phyloP scores from a whole-genome alignment of 2,329 filamentous ascomycete genomes.

The Claviceps sp. region DNA sequence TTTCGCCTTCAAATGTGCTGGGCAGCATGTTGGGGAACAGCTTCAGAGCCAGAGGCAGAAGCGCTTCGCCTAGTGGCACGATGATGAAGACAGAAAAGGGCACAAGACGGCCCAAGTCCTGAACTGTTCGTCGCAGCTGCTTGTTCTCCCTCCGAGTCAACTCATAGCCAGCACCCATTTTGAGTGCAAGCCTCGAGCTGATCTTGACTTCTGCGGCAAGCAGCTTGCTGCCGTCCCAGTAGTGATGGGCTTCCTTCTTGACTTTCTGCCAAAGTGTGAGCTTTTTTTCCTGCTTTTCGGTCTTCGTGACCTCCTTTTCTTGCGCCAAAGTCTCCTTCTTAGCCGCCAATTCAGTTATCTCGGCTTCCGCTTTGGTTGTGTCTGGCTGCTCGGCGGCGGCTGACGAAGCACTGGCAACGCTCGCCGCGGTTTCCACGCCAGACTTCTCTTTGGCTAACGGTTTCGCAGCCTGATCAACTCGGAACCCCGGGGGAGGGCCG shows the following conservation, averaged over 20 bases:
- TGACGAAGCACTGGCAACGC: constrained; percentile 15
- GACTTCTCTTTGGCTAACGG: constrained; percentile 49
- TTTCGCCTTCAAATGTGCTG: constrained; percentile 90
- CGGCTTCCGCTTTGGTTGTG: constrained; percentile 26
- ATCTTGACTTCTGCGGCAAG: constrained; percentile 86
- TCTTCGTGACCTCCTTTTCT: constrained; percentile 43
- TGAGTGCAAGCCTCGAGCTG: constrained; percentile 78
- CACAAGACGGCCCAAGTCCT: constrained; percentile 82
- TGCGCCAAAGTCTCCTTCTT: constrained; percentile 48
- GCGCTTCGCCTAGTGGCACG: constrained; percentile 86
- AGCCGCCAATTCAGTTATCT: constrained; percentile 47
- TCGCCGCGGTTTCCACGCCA: constrained; percentile 18
- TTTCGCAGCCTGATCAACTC: constrained; percentile 79
- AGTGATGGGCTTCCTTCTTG: constrained; percentile 86
- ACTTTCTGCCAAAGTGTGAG: constrained; percentile 82
- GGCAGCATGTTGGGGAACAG: constrained; percentile 95
- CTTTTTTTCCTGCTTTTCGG: constrained; percentile 64
- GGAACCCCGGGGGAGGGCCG: constrained; percentile 79
- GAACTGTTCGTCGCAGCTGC: constrained; percentile 84
- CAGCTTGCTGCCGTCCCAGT: constrained; percentile 97
- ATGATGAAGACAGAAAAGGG: constrained; percentile 97
- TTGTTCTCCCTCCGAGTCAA: constrained; percentile 85
- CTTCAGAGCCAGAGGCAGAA: constrained; percentile 82
- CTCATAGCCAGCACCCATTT: constrained; percentile 97
- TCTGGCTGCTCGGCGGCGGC: constrained; percentile 19